Conservation (phyloP, 805 yeast species). For the Metschnikowia similis region DNA sequence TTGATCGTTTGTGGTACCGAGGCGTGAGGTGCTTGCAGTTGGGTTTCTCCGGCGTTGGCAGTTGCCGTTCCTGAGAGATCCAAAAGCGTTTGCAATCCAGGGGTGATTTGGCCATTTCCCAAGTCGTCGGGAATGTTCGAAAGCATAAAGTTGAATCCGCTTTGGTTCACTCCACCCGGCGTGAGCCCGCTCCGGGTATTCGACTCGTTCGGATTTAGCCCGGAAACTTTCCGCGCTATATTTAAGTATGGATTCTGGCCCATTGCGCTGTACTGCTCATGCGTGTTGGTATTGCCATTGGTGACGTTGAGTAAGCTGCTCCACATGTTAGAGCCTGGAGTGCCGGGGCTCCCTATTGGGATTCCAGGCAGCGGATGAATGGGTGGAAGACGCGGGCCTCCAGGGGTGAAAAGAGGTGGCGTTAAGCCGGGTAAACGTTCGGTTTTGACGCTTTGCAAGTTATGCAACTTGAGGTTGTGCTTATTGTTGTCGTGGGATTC, state of each 20-base stretch:
- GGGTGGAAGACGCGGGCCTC: slow-evolving; percentile 57
- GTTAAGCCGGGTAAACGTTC: slow-evolving; percentile 35
- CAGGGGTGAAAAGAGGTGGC: slow-evolving; percentile 54
- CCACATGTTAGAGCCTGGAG: slow-evolving; percentile 51
- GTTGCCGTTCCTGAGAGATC: slow-evolving; percentile 22
- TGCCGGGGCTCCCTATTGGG: slow-evolving; percentile 41
- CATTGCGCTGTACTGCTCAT: slow-evolving; percentile 4
- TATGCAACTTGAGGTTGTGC: slow-evolving; percentile 32
- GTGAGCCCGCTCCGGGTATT: slow-evolving; percentile 67
- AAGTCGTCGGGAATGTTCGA: slow-evolving; percentile 35
- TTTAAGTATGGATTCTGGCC: slow-evolving; percentile 16
- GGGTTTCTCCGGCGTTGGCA: neutral
- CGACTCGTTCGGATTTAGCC: slow-evolving; percentile 75
- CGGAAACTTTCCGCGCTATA: slow-evolving; percentile 44
- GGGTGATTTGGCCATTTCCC: slow-evolving; percentile 45
- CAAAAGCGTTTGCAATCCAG: slow-evolving; percentile 40
- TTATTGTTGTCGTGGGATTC: slow-evolving; percentile 22
- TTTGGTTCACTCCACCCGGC: slow-evolving; percentile 43
- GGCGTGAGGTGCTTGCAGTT: neutral
- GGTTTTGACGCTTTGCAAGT: slow-evolving; percentile 24
- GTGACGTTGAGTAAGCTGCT: slow-evolving; percentile 44
- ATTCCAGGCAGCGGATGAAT: slow-evolving; percentile 44
- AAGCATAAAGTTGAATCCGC: slow-evolving; percentile 33
- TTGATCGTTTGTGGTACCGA: neutral
- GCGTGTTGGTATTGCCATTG: slow-evolving; percentile 14